Base-by-base conservation (phyloP, 2,329 filamentous ascomycete genomes). In the Stemphylium lycopersici region DNA sequence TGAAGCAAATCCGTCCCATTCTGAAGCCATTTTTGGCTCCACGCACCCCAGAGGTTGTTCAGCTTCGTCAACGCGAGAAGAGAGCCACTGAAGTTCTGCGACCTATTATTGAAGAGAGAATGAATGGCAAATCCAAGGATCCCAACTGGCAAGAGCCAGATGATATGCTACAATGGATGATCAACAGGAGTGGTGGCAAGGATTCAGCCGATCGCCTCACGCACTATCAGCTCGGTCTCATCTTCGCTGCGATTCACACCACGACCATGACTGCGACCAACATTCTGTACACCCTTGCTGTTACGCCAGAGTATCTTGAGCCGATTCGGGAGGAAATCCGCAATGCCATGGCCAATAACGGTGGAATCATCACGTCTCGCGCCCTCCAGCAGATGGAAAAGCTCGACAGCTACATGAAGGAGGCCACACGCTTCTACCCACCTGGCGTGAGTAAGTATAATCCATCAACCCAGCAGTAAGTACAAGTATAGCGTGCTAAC, bases 321-420 rank as follows among this genome's bases (percentile, higher is more conserved):
- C 79, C 77, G 36, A 29, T 80, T 37, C 16, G 74, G 61, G 43
- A 81, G 12, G 58, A 83, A 77, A 16, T 76, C 47, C 52, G 74
- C 61, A 34, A 78, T 51, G 58, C 77, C 77, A 15, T 66, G 55
- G 6, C 70, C 62, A 36, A 82, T 1, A 66, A 72, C 26, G 62
- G 52, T 33, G 71, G 70, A 8, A 53, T 62, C 3, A 66, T 74
- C 20, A 73, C 68, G 2, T 59, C 59, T 4, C 58, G 60, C 4
- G 68, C 72, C 3, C 48, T 76, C 12, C 69, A 73, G 43, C 59
- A 71, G 18, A 71, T 75, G 69, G 61, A 62, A 26, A 75, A 74
- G 49, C 58, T 76, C 5, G 73, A 76, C 51, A 69, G 65, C 45
- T 74, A 68, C 61, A 73, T 76, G 69, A 75, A 75, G 38, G 71